Evolutionary conservation across 2,329 filamentous ascomycete genomes (phyloP), one percentile per base, ranked within the genome.

Genomic region (Ophiostoma perfectum): DNA sequence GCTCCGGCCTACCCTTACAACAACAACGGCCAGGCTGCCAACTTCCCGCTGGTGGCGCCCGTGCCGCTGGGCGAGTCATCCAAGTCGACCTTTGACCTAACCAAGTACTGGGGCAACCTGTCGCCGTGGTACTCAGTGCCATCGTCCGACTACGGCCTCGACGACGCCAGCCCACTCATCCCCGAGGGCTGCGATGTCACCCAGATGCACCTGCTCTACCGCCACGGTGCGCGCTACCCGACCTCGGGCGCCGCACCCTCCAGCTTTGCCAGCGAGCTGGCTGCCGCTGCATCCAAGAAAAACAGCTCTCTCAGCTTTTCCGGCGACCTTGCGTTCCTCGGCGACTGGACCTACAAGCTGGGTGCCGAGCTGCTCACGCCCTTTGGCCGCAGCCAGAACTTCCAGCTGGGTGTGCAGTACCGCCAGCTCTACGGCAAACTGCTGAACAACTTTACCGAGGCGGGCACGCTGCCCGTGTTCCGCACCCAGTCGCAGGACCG

Each of bases 341-440:
- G 55, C 55, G 27, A 60, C 55, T 60, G 55, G 55, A 60, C 55
- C 55, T 60, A 60, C 55, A 60, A 60, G 55, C 55, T 60, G 27
- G 55, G 55, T 11, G 27, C 55, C 27, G 55, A 60, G 55, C 55
- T 60, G 1, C 27, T 60, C 27, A 60, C 55, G 27, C 55, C 55
- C 5, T 60, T 60, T 60, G 55, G 55, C 27, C 55, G 55, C 55
- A 60, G 55, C 27, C 55, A 60, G 4, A 60, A 60, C 55, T 60
- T 60, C 55, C 55, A 60, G 27, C 55, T 60, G 18, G 55, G 55
- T 16, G 55, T 60, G 11, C 55, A 60, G 55, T 60, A 60, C 27
- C 55, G 55, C 55, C 55, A 60, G 55, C 55, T 60, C 9, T 60
- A 60, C 55, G 55, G 55, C 27, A 60, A 60, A 18, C 55, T 60